Evolutionary conservation across 2,329 filamentous ascomycete genomes (phyloP).

Genomic region (Penicillium aurantiogriseum): DNA sequence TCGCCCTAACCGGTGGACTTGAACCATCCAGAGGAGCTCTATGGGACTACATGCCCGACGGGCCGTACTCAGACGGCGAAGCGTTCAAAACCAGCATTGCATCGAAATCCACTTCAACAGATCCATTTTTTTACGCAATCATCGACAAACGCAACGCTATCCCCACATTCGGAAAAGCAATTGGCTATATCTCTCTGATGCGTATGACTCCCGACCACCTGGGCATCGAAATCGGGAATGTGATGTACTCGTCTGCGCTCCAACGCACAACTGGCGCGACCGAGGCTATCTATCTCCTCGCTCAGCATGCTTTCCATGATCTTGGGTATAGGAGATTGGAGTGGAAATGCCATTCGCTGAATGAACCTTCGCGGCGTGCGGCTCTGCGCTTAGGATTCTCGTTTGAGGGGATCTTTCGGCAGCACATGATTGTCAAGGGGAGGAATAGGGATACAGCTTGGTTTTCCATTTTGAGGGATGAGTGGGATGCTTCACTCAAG

Average conservation of each 20-base stretch:
- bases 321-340: constrained; percentile 59
- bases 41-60: constrained; percentile 46
- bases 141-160: constrained; percentile 33
- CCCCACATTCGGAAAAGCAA: constrained; percentile 30
- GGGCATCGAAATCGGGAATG: constrained; percentile 57
- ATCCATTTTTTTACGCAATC: constrained; percentile 49
- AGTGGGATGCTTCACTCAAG: constrained; percentile 61
- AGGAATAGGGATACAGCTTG: constrained; percentile 59
- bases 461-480: constrained; percentile 58
- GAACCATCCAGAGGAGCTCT: constrained; percentile 23
- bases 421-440: constrained; percentile 61
- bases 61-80: constrained; percentile 34
- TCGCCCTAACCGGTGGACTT: constrained; percentile 26
- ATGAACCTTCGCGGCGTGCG: constrained; percentile 54
- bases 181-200: constrained; percentile 48
- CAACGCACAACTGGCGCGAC: constrained; percentile 58
- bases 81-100: constrained; percentile 32
- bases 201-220: constrained; percentile 50
- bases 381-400: constrained; percentile 59
- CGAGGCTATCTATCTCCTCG: constrained; percentile 58
- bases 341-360: constrained; percentile 64
- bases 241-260: constrained; percentile 53
- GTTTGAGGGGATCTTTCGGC: constrained; percentile 60
- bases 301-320: constrained; percentile 53
- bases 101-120: constrained; percentile 25